Evolutionary conservation across 1,139 yeast genomes (phyloP), one percentile per base, ranked within the genome.

Genomic region (Scheffersomyces segobiensis): DNA sequence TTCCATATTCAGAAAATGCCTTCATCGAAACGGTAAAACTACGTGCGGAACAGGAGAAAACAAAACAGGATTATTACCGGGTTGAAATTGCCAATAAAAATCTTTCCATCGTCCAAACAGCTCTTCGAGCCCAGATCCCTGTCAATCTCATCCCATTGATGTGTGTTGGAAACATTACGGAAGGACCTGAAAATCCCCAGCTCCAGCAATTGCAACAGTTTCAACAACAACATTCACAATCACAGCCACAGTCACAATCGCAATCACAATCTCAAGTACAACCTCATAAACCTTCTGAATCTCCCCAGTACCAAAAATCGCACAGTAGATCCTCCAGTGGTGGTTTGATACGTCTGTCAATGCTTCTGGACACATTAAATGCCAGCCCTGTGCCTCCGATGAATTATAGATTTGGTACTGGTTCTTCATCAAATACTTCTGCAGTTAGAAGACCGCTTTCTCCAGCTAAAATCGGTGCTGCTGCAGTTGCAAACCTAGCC

Each of bases 31-130:
- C 93, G 0, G 75, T 93, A 52, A 82, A 82, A 51, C 80, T 91
- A 42, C 83, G 88, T 59, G 76, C 86, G 2, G 96, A 91, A 69
- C 96, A 90, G 68, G 98, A 93, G 70, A 81, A 84, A 50, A 90
- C 98, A 1, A 88, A 88, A 64, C 98, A 93, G 71, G 96, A 90
- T 64, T 88, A 80, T 66, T 88, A 89, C 70, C 83, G 83, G 58
- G 76, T 88, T 48, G 97, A 93, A 68, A 76, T 82, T 49, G 80
- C 89, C 46, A 82, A 83, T 57, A 81, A 84, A 59, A 84, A 89
- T 49, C 74, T 89, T 51, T 87, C 86, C 58, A 78, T 93, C 26
- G 67, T 93, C 55, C 85, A 85, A 59, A 76, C 81, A 24, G 96
- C 97, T 0, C 68, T 84, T 8, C 77, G 79, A 50, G 84, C 88